phyloP scores from a whole-genome alignment of 2,329 filamentous ascomycete species.

The Trichoderma sp. region DNA sequence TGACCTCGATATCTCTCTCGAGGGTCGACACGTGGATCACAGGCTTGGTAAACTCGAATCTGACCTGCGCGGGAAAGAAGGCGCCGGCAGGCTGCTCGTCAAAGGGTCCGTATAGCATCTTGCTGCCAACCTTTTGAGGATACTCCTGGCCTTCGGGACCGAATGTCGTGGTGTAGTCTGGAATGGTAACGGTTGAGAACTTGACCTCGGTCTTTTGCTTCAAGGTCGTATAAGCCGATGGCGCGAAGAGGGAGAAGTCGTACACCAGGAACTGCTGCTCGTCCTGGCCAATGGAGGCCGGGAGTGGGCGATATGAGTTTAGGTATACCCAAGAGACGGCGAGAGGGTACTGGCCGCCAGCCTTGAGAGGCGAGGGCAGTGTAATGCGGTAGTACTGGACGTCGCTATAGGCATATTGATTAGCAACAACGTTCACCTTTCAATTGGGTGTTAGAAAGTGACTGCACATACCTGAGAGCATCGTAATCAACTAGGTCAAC shows the following conservation, averaged over 20 bases:
- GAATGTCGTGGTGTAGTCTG: conserved; percentile 78
- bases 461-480: conserved; percentile 49
- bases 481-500: conserved; percentile 68
- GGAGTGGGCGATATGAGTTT: conserved; percentile 75
- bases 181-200: conserved; percentile 72
- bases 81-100: conserved; percentile 77
- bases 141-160: conserved; percentile 59
- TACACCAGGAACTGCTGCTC: conserved; percentile 85
- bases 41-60: conserved; percentile 95
- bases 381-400: conserved; percentile 81
- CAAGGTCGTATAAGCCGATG: conserved; percentile 77
- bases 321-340: conserved; percentile 83
- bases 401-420: conserved; percentile 49
- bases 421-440: neutral
- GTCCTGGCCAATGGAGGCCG: conserved; percentile 76
- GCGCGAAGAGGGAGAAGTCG: conserved; percentile 79
- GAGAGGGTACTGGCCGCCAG: conserved; percentile 78
- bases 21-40: conserved; percentile 74
- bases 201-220: conserved; percentile 99
- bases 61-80: conserved; percentile 68
- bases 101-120: conserved; percentile 89
- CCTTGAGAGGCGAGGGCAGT: conserved; percentile 71
- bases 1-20: conserved; percentile 91
- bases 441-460: neutral
- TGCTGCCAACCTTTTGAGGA: conserved; percentile 79